phyloP scores from a whole-genome alignment of 352 stramenopile genomes.

The Pythium utonaiense region DNA sequence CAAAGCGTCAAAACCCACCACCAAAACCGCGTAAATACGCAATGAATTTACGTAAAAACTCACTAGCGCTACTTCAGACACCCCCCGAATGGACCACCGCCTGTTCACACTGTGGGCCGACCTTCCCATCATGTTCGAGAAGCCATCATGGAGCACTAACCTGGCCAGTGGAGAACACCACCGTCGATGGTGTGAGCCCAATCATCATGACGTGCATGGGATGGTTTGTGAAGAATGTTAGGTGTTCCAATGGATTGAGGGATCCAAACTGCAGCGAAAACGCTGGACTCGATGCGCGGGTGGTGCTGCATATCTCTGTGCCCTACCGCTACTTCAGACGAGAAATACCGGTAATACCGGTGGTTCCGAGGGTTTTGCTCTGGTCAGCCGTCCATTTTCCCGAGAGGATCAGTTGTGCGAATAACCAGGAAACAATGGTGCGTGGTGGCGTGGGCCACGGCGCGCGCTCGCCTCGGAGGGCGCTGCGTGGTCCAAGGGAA shows the following conservation, averaged over 20 bases:
- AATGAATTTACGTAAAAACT: constrained; percentile 13
- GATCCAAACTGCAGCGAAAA: too few species aligned
- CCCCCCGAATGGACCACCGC: constrained; percentile 1
- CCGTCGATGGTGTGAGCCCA: neutral
- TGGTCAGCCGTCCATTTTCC: constrained; percentile 45
- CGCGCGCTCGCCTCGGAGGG: neutral
- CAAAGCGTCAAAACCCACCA: constrained; percentile 27
- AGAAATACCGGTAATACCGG: constrained; percentile 24
- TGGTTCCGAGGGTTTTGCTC: constrained; percentile 26
- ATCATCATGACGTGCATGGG: neutral
- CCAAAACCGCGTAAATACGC: constrained; percentile 25
- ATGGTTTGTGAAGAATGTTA: too few species aligned
- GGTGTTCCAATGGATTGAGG: too few species aligned
- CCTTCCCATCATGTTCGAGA: neutral
- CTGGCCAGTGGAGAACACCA: neutral
- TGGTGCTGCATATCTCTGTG: constrained; percentile 26
- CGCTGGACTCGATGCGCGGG: neutral
- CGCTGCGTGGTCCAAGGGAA: neutral
- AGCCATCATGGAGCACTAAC: too few species aligned
- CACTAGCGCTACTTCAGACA: constrained; percentile 16
- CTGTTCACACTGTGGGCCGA: neutral
- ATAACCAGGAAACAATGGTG: constrained; percentile 27
- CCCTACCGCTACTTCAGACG: constrained; percentile 21
- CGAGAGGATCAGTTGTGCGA: constrained; percentile 25
- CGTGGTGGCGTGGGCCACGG: neutral